Conservation (phyloP, 2,329 filamentous ascomycete genomes). For the Fusarium coffeatum region DNA sequence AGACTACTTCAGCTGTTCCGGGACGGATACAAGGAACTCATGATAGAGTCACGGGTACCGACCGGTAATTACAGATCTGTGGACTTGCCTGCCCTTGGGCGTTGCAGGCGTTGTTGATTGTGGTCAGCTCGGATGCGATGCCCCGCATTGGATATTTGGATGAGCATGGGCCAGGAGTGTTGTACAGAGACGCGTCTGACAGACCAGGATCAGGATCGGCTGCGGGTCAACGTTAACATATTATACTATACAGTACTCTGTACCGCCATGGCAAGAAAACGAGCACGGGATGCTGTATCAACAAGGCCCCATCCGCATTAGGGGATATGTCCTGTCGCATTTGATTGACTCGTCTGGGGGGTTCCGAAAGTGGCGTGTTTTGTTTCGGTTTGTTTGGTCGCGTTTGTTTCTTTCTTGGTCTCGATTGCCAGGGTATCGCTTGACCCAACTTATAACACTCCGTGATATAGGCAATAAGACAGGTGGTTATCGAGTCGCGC, state of each 20-base stretch:
- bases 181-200: slow-evolving; percentile 11
- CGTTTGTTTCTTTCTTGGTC: slow-evolving; percentile 33
- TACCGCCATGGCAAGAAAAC: slow-evolving; percentile 6
- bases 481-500: slow-evolving; percentile 42
- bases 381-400: slow-evolving; percentile 38
- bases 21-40: slow-evolving; percentile 26
- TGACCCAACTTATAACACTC: slow-evolving; percentile 39
- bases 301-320: slow-evolving; percentile 20
- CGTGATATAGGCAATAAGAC: slow-evolving; percentile 47
- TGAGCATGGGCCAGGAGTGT: slow-evolving; percentile 24
- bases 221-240: slow-evolving; percentile 22
- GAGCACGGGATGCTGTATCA: slow-evolving; percentile 7
- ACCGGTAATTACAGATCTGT: slow-evolving; percentile 18
- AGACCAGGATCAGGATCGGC: slow-evolving; percentile 31
- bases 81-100: slow-evolving; percentile 23
- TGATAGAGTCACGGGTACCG: slow-evolving; percentile 20
- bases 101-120: slow-evolving; percentile 6
- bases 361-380: slow-evolving; percentile 39
- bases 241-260: not conserved
- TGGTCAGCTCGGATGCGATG: slow-evolving; percentile 26
- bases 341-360: slow-evolving; percentile 19
- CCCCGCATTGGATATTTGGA: slow-evolving; percentile 22
- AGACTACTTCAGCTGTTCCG: slow-evolving; percentile 39
- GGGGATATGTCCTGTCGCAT: slow-evolving; percentile 32
- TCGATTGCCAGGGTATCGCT: slow-evolving; percentile 22